Evolutionary conservation across 2,329 filamentous ascomycete genomes (phyloP).

Genomic region (Diaporthe humulicola): DNA sequence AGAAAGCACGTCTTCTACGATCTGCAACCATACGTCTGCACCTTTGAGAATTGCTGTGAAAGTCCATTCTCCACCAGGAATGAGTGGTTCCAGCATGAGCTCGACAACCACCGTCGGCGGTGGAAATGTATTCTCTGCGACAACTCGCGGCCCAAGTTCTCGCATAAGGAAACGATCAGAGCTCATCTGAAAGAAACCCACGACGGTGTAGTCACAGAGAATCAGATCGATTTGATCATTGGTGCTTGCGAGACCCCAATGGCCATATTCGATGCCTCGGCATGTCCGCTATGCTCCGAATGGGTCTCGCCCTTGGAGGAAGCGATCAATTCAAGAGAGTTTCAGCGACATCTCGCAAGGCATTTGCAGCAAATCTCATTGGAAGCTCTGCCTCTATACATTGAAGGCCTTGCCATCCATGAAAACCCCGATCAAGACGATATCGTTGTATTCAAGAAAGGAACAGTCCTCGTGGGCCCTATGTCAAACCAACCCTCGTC

Average conservation of each 20-base stretch:
- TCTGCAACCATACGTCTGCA: conserved; percentile 6
- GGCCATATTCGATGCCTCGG: neutral
- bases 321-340: neutral
- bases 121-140: neutral
- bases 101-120: neutral
- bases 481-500: too few relatives aligned
- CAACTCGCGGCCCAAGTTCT: neutral
- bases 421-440: neutral
- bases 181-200: neutral
- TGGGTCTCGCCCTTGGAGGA: neutral
- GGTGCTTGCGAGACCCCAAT: neutral
- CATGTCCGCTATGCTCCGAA: neutral
- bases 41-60: neutral
- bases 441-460: neutral
- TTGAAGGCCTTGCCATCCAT: neutral
- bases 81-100: neutral
- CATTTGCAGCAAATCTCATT: conserved; percentile 1
- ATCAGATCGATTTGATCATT: neutral
- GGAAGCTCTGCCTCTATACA: neutral
- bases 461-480: neutral
- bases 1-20: neutral
- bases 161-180: neutral
- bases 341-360: neutral
- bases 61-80: neutral
- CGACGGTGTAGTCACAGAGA: neutral